A percentile compares a stretch with the other conserved stretches of the same genome.
Evolutionary conservation across 2,329 filamentous ascomycete species (phyloP).

Genomic region (Aspergillus sergii): DNA sequence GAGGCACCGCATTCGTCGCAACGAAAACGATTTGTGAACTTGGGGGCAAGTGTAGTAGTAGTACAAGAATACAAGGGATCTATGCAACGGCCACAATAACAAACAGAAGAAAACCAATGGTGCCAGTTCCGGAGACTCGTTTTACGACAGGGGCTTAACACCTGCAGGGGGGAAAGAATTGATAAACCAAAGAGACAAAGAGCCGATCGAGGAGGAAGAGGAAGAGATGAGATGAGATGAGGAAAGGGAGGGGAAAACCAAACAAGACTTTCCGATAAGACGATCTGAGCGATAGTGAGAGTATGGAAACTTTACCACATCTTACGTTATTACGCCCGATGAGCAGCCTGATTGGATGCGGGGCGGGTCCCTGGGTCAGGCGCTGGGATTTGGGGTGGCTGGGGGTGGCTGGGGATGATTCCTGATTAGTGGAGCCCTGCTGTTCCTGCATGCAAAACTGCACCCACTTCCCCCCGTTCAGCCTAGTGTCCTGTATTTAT

Average conservation of each 20-base stretch:
- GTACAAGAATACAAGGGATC: not conserved
- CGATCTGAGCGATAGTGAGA: not conserved
- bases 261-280: not conserved
- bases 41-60: not conserved
- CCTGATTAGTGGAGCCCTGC: not conserved
- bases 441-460: conserved; percentile 1
- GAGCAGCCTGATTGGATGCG: not conserved
- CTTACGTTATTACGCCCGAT: not conserved
- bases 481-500: not conserved
- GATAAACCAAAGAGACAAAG: not conserved
- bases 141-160: not conserved
- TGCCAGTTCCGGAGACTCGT: not conserved
- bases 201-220: not conserved
- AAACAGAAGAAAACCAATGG: not conserved
- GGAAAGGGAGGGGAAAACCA: not conserved
- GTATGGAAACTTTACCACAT: not conserved
- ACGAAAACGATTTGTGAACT: not conserved
- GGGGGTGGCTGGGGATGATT: not conserved
- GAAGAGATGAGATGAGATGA: not conserved
- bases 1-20: not conserved
- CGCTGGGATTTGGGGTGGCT: not conserved
- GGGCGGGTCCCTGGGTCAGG: not conserved
- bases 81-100: not conserved
- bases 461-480: not conserved
- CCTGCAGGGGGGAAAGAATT: not conserved